Conservation (phyloP, 2,329 filamentous ascomycete genomes). For the Ascosphaera aggregata region DNA sequence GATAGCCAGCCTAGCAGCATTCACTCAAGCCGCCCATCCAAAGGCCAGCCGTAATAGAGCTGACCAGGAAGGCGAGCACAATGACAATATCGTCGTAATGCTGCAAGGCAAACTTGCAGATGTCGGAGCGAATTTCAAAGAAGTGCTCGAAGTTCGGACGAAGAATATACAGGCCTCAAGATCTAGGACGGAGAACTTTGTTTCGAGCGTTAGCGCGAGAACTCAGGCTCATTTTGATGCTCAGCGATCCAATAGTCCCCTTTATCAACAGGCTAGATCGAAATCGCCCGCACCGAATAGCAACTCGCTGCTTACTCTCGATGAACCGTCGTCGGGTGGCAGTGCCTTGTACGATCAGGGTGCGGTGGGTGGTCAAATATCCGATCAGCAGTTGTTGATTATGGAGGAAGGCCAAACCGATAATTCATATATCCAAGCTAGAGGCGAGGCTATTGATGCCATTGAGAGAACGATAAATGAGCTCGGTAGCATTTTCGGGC, state of each 20-base stretch:
- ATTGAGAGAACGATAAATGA: constrained; percentile 93
- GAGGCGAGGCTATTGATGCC: constrained; percentile 86
- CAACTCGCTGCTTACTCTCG: constrained; percentile 56
- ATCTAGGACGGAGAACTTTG: constrained; percentile 87
- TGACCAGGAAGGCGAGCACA: constrained; percentile 82
- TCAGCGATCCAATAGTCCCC: constrained; percentile 55
- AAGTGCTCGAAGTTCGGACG: constrained; percentile 83
- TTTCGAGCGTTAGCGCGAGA: constrained; percentile 66
- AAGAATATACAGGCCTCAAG: constrained; percentile 94
- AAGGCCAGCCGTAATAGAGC: constrained; percentile 23
- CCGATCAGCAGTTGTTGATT: constrained; percentile 69
- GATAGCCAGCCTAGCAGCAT: constrained; percentile 57
- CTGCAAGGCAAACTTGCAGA: constrained; percentile 80
- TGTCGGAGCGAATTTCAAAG: constrained; percentile 89
- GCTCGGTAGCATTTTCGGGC: constrained; percentile 76
- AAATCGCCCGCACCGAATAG: constrained; percentile 34
- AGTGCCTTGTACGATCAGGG: too few species aligned
- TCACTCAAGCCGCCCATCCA: constrained; percentile 57
- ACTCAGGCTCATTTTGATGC: constrained; percentile 38
- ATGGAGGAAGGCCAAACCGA: constrained; percentile 79
- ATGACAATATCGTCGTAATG: constrained; percentile 87
- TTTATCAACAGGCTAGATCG: constrained; percentile 61
- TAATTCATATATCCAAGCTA: constrained; percentile 78
- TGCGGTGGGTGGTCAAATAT: constrained; percentile 36
- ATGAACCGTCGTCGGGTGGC: constrained; percentile 33